phyloP scores from a whole-genome alignment of 257 asterid species.

The Solanum paucissectum region DNA sequence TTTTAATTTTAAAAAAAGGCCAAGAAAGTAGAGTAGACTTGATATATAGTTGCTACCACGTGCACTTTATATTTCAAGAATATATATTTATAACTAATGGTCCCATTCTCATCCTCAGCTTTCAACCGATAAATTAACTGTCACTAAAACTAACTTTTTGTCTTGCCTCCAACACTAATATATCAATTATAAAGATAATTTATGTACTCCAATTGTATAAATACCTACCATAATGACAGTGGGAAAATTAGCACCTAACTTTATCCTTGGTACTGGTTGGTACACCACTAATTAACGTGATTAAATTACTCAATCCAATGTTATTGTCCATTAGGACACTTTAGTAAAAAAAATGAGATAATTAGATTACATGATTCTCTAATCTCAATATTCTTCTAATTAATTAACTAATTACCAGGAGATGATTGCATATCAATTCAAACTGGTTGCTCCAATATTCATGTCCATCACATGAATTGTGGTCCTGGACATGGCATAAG shows the following conservation, averaged over 20 bases:
- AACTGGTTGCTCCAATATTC: slow-evolving; percentile 66
- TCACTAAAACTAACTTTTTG: slow-evolving; percentile 4
- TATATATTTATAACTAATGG: not conserved
- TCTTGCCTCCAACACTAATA: not conserved
- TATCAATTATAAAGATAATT: not conserved
- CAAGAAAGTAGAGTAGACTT: not conserved
- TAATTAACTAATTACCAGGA: slow-evolving; percentile 23
- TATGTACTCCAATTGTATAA: not conserved
- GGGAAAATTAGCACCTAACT: not conserved
- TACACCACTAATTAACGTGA: not conserved
- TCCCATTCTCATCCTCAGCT: not conserved
- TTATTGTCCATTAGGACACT: not conserved
- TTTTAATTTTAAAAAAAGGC: not conserved
- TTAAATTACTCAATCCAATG: not conserved
- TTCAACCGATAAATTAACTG: slow-evolving; percentile 1
- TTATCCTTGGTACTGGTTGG: not conserved
- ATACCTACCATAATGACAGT: not conserved
- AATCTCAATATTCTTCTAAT: not conserved
- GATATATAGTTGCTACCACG: not conserved
- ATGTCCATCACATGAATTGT: slow-evolving; percentile 59
- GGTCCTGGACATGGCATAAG: slow-evolving; percentile 97
- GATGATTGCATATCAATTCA: slow-evolving; percentile 88
- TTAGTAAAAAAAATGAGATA: not conserved
- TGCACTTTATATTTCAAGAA: not conserved
- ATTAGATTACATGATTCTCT: not conserved